Percentiles rank a stretch among this genome's conserved stretches.
These are phyloP conservation scores for Eimeria falciformis DNA, from an alignment of 169 alveolate genomes.

Conservation along the genomic window DNA sequence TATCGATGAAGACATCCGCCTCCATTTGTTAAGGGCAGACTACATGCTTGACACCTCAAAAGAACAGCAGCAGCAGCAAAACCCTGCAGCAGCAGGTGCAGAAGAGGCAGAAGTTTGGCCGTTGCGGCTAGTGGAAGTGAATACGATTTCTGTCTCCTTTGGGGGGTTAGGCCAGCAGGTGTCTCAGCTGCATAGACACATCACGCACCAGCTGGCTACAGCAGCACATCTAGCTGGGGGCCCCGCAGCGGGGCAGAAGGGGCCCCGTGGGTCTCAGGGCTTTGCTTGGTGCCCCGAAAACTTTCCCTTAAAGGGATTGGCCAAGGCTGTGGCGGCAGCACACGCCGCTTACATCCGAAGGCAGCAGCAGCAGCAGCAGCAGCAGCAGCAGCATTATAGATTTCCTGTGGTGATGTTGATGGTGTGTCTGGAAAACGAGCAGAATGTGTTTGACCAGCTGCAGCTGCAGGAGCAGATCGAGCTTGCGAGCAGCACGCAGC, in stretches of 20 bases:
- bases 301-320: not conserved
- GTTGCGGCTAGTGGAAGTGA: constrained; percentile 75
- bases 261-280: not conserved
- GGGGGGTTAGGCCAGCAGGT: constrained; percentile 52
- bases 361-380: constrained; percentile 18
- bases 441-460: constrained; percentile 48
- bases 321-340: not conserved
- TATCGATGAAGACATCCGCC: constrained; percentile 33
- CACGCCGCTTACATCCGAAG: not conserved
- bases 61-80: constrained; percentile 1
- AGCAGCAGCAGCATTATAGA: not conserved
- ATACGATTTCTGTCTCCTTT: constrained; percentile 76
- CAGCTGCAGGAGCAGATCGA: constrained; percentile 22
- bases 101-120: constrained; percentile 21
- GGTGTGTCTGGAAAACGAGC: constrained; percentile 24
- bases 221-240: not conserved
- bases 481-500: not conserved
- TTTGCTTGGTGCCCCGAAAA: constrained; percentile 11
- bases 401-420: constrained; percentile 17
- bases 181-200: constrained; percentile 37
- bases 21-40: constrained; percentile 47
- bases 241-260: not conserved
- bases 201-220: constrained; percentile 21
- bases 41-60: constrained; percentile 29
- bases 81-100: not conserved